Base-by-base conservation (phyloP, 2,329 filamentous ascomycete species). In the Monosporascus ibericus region DNA sequence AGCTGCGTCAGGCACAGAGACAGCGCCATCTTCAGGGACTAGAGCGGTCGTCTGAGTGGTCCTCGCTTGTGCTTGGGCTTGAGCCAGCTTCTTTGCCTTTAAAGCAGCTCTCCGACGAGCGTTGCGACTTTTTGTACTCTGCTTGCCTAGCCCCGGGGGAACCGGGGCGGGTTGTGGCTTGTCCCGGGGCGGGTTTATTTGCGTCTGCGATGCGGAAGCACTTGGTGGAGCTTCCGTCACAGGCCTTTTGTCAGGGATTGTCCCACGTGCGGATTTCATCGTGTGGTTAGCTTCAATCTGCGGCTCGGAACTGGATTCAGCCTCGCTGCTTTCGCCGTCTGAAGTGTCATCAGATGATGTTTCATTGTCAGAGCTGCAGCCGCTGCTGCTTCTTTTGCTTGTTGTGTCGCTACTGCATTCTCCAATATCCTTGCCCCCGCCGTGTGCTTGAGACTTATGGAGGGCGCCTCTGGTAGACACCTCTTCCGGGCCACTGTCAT, bases 121-220 rank as follows among this genome's bases (percentile, higher is more conserved):
- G 55, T 83, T 83, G 6, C 80, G 73, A 54, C 72, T 78, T 57
- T 76, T 75, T 0, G 80, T 82, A 36, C 60, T 68, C 0, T 66
- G 64, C 48, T 75, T 63, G 2, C 75, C 75, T 17, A 63, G 55
- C 1, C 67, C 67, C 6, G 72, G 70, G 4, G 64, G 55, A 1
- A 68, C 65, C 54, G 48, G 5, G 47, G 48, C 40, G 37, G 55
- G 17, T 30, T 52, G 30, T 11, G 48, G 5, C 5, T 55, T 25
- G 24, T 25, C 24, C 24, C 24, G 24, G 24, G 24, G 24, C 6
- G 24, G 24, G 2, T 25, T 25, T 25, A 6, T 6, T 25, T 25
- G 24, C 17, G 25, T 48, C 18, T 54, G 52, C 9, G 47, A 48
- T 6, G n/a, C 24, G n/a, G 42, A 18, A 15, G 44, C 27, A 5